These are phyloP conservation scores for Aspergillus sp. DNA, from an alignment of 2,329 filamentous ascomycete species.

Conservation along the genomic window DNA sequence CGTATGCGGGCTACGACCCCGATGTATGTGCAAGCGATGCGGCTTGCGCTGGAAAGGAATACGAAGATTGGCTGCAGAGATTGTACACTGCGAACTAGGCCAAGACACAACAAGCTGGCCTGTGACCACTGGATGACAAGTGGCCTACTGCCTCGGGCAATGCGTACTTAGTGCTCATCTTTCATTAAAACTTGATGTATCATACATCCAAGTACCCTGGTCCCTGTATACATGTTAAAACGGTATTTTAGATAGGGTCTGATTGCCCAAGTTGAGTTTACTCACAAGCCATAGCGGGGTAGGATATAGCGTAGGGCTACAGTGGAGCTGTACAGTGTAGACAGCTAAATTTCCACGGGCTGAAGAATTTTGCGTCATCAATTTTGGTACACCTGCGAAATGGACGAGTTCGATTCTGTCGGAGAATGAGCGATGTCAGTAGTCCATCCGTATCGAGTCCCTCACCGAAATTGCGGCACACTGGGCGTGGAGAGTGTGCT, in stretches of 20 bases:
- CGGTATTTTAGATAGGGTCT: background rate
- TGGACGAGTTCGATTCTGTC: too few relatives aligned
- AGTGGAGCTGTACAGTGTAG: background rate
- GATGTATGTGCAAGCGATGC: constrained; percentile 3
- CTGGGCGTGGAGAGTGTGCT: background rate
- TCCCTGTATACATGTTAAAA: background rate
- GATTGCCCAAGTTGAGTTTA: background rate
- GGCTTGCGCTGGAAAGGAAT: background rate
- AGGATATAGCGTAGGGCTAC: background rate
- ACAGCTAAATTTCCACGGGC: background rate
- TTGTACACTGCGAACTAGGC: constrained; percentile 1
- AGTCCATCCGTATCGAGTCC: background rate
- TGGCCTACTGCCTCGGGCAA: too few relatives aligned
- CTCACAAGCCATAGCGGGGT: background rate
- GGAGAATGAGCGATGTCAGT: background rate
- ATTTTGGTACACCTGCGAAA: background rate
- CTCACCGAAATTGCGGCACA: background rate
- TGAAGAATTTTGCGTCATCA: background rate
- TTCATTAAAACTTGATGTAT: too few relatives aligned
- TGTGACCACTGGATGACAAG: too few relatives aligned
- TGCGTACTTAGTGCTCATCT: too few relatives aligned
- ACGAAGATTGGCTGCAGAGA: constrained; percentile 4
- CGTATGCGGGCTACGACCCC: constrained; percentile 7
- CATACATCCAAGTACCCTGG: background rate
- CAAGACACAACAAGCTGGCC: too few relatives aligned